phyloP scores from a whole-genome alignment of 78 protist genomes.

The Dictyostelium brefeldianum region DNA sequence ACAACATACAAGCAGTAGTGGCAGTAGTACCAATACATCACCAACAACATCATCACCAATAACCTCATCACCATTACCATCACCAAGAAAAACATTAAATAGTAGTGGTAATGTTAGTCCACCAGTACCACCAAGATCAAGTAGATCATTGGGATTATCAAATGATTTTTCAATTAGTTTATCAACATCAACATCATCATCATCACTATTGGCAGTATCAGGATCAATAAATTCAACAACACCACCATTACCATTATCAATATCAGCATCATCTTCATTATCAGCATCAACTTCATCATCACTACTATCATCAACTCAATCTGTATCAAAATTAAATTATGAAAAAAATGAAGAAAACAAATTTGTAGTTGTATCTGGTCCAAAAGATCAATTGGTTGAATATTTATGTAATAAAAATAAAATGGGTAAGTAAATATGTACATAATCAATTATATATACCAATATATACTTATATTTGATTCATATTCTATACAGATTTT shows the following conservation, averaged over 20 bases:
- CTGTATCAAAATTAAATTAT: neutral
- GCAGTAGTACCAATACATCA: neutral
- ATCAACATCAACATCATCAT: neutral
- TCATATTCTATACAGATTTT: neutral
- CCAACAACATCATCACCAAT: neutral
- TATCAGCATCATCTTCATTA: neutral
- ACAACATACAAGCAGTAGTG: neutral
- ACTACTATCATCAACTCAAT: neutral
- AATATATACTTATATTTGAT: neutral
- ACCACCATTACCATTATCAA: neutral
- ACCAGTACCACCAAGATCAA: conserved; percentile 24
- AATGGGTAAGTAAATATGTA: conserved; percentile 25
- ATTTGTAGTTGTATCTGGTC: conserved; percentile 47
- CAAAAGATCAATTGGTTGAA: conserved; percentile 56
- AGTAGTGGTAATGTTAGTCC: neutral
- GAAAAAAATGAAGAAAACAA: conserved; percentile 34
- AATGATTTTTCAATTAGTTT: conserved; percentile 15
- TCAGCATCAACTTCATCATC: neutral
- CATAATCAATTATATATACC: no score
- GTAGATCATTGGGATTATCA: neutral
- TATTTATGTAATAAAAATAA: conserved; percentile 49
- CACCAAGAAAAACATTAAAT: neutral
- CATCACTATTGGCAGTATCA: neutral
- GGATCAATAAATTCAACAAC: neutral
- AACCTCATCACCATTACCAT: neutral